Evolutionary conservation across 345 rosid genomes (phyloP).

Genomic region (Eucalyptus regnans): DNA sequence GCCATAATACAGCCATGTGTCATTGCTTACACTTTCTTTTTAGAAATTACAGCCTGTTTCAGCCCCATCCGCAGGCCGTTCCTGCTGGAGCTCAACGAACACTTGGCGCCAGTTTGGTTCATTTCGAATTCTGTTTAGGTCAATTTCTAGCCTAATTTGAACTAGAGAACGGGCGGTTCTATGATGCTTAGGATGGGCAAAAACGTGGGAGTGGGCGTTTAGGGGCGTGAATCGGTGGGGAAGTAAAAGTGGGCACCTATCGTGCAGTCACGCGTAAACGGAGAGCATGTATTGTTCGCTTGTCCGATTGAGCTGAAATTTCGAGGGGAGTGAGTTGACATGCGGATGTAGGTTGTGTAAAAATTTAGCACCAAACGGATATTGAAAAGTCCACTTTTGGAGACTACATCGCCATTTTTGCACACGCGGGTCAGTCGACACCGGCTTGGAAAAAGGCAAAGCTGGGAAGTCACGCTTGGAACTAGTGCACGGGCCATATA

Average conservation of each 20-base stretch:
- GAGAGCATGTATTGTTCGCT: too few species aligned
- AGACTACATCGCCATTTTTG: not conserved
- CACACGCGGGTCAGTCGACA: not conserved
- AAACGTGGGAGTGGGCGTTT: not conserved
- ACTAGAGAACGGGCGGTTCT: not conserved
- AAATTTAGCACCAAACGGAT: not conserved
- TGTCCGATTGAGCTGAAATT: not conserved
- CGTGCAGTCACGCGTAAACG: not conserved
- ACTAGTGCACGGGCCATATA: not conserved
- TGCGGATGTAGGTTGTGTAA: not conserved
- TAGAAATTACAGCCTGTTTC: not conserved
- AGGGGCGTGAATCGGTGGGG: not conserved
- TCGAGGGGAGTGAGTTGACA: not conserved
- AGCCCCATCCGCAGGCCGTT: not conserved
- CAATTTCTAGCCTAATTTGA: not conserved
- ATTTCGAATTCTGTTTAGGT: not conserved
- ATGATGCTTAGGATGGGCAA: too few species aligned
- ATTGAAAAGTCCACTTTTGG: not conserved
- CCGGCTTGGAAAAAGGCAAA: not conserved
- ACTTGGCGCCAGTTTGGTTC: not conserved
- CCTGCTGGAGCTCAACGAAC: not conserved
- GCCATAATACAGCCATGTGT: not conserved
- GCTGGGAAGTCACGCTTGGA: not conserved
- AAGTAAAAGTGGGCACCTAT: not conserved
- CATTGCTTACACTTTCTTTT: not conserved